Percentiles rank a stretch among this genome's conserved stretches.
Conservation (phyloP, 2,329 filamentous ascomycete genomes). For the Paraphaeosphaeria sporulosa region DNA sequence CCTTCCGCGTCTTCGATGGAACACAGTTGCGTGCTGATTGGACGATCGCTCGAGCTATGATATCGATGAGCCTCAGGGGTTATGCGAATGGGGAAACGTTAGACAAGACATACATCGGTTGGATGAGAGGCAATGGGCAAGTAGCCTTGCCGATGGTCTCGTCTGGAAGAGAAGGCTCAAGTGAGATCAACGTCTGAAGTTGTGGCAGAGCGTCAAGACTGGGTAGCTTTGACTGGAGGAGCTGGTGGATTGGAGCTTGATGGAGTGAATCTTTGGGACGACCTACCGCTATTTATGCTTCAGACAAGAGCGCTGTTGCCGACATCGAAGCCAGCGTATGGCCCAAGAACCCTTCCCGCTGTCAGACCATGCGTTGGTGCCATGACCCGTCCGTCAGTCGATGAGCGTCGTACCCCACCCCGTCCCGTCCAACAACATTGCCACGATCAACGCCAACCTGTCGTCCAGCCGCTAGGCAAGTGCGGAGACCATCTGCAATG, state of each 20-base stretch:
- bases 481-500: constrained; percentile 53
- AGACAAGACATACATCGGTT: constrained; percentile 43
- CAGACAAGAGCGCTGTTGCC: constrained; percentile 32
- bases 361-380: constrained; percentile 47
- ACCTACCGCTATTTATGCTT: constrained; percentile 52
- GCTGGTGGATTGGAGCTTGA: constrained; percentile 37
- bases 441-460: constrained; percentile 54
- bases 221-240: constrained; percentile 39
- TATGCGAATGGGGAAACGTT: constrained; percentile 29
- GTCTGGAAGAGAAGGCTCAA: constrained; percentile 30
- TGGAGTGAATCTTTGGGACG: constrained; percentile 33
- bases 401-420: constrained; percentile 52
- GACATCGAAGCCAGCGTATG: constrained; percentile 33
- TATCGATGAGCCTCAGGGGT: constrained; percentile 41
- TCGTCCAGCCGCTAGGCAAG: constrained; percentile 54
- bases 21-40: constrained; percentile 33
- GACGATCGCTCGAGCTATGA: constrained; percentile 28
- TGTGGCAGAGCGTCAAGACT: constrained; percentile 32
- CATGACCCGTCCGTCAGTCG: constrained; percentile 48
- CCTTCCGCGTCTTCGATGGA: constrained; percentile 34
- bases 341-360: constrained; percentile 39
- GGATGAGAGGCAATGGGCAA: constrained; percentile 33
- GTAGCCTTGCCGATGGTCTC: constrained; percentile 19
- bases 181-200: constrained; percentile 41
- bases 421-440: constrained; percentile 53